phyloP scores from a whole-genome alignment of 768 basidiomycete species.

The Pisolithus orientalis region DNA sequence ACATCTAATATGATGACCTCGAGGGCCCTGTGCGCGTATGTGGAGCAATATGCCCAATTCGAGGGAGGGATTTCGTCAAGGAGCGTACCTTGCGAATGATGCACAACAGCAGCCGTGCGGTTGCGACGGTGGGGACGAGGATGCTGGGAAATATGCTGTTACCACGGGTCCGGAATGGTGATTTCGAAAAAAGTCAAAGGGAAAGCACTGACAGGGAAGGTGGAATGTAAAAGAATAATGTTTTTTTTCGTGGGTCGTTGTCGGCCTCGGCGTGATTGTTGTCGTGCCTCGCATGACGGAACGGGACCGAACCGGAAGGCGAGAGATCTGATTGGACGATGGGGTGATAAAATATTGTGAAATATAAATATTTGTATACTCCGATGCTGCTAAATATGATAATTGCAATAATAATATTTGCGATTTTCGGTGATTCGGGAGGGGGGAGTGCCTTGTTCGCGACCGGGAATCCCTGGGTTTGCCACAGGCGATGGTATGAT shows the following conservation, averaged over 20 bases:
- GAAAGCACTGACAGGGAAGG: not conserved
- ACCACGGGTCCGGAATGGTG: not conserved
- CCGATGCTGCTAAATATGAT: not conserved
- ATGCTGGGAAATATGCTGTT: not conserved
- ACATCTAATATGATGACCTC: not conserved
- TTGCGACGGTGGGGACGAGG: not conserved
- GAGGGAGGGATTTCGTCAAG: not conserved
- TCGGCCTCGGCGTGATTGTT: not conserved
- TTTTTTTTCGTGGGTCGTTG: not conserved
- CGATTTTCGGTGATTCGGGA: not conserved
- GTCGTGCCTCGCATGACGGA: not conserved
- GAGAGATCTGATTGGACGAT: slow-evolving; percentile 4
- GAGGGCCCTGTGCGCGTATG: not conserved
- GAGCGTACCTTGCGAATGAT: not conserved
- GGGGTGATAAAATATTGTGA: not conserved
- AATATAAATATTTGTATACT: not conserved
- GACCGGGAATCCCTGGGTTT: slow-evolving; percentile 28
- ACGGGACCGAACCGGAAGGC: slow-evolving; percentile 10
- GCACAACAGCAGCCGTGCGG: not conserved
- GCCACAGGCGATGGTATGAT: slow-evolving; percentile 6
- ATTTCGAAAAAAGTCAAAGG: not conserved
- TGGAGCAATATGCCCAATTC: not conserved
- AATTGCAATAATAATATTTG: not conserved
- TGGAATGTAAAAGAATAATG: not conserved
- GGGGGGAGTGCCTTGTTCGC: slow-evolving; percentile 25